Evolutionary conservation across 441 rosid species (phyloP).

Genomic region (Macaranga tanarius): DNA sequence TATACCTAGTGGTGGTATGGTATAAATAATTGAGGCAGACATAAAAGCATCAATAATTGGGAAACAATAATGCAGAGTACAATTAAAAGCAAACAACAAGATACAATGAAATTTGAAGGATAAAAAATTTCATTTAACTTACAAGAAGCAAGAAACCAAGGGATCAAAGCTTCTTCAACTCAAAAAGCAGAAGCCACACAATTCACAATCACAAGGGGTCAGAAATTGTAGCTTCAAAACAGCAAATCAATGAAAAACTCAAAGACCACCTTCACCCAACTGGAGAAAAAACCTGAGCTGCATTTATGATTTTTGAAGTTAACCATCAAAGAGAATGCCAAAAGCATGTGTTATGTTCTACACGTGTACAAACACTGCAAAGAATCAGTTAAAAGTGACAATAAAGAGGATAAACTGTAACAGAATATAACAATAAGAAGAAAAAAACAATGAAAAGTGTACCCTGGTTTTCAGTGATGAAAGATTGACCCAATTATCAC

Average conservation of each 20-base stretch:
- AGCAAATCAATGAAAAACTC: constrained; percentile 15
- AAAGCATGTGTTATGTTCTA: constrained; percentile 30
- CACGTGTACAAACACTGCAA: constrained; percentile 38
- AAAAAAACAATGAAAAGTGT: constrained; percentile 8
- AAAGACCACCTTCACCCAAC: constrained; percentile 22
- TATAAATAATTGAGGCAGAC: constrained; percentile 30
- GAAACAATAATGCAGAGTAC: constrained; percentile 19
- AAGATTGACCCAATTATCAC: constrained; percentile 37
- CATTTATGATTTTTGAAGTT: constrained; percentile 20
- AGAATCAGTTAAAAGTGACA: constrained; percentile 31
- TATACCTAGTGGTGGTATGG: constrained; percentile 11
- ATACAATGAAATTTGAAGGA: constrained; percentile 3
- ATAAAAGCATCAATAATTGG: constrained; percentile 33
- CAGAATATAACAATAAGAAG: constrained; percentile 34
- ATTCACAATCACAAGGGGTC: neutral
- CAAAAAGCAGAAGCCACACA: constrained; percentile 10
- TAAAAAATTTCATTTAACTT: constrained; percentile 23
- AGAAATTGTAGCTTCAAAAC: constrained; percentile 12
- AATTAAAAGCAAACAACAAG: constrained; percentile 6
- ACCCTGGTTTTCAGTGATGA: constrained; percentile 65
- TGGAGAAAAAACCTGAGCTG: constrained; percentile 10
- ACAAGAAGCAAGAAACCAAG: constrained; percentile 26
- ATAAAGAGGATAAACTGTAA: constrained; percentile 24
- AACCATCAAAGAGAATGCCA: constrained; percentile 27
- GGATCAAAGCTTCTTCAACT: constrained; percentile 10